Percentiles rank a stretch among this genome's conserved stretches.
Conservation (phyloP, 2,329 filamentous ascomycete species). For the Teratosphaeriaceae sp. region DNA sequence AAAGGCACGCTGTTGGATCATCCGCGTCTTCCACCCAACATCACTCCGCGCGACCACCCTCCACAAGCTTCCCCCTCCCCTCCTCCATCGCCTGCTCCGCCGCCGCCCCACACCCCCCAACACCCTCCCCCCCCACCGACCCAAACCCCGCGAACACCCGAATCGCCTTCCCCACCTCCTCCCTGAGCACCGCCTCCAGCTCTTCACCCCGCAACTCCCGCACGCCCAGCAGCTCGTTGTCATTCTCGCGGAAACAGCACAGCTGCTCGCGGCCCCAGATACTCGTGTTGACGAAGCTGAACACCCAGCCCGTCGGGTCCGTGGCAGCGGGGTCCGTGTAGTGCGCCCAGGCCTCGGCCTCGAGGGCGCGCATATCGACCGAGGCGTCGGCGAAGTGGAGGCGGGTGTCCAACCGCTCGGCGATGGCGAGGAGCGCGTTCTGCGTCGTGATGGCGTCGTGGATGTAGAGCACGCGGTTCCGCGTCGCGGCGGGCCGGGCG, state of each 20-base stretch:
- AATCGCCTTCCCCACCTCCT: too few relatives aligned
- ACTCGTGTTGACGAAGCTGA: slow-evolving; percentile 9
- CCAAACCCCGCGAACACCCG: too few relatives aligned
- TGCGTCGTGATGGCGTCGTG: slow-evolving; percentile 26
- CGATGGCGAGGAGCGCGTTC: slow-evolving; percentile 23
- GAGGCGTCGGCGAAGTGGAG: not conserved
- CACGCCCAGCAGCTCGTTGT: slow-evolving; percentile 7
- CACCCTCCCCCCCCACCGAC: too few relatives aligned
- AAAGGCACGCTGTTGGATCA: too few relatives aligned
- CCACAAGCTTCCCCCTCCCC: too few relatives aligned
- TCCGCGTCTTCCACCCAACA: too few relatives aligned
- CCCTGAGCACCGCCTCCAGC: not conserved
- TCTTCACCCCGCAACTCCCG: not conserved
- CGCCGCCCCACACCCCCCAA: too few relatives aligned
- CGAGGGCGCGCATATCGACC: slow-evolving; percentile 1
- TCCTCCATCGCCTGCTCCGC: too few relatives aligned
- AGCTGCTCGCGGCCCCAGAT: slow-evolving; percentile 3
- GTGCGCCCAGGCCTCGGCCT: too few relatives aligned
- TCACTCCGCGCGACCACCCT: too few relatives aligned
- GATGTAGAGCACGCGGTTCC: slow-evolving; percentile 26
- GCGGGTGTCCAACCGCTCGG: not conserved
- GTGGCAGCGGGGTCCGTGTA: too few relatives aligned
- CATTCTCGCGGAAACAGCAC: slow-evolving; percentile 1
- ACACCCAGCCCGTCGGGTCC: slow-evolving; percentile 6
- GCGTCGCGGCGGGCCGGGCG: slow-evolving; percentile 21